A percentile compares a stretch with the other conserved stretches of the same genome.
These are phyloP conservation scores for Kwoniella sp. DNA, from an alignment of 768 basidiomycete species.

Conservation along the genomic window DNA sequence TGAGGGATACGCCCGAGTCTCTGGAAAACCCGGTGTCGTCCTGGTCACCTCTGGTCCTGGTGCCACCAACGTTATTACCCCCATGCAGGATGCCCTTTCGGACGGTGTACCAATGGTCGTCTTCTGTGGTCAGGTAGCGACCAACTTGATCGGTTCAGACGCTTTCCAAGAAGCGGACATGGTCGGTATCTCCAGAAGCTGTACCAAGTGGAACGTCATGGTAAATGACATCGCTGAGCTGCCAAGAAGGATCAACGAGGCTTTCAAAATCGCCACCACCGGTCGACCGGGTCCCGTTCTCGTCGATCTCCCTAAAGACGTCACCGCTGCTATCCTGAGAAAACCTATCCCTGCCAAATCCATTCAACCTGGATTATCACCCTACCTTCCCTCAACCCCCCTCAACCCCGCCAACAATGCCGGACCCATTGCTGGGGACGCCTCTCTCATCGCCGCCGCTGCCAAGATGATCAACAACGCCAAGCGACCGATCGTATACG, in stretches of 20 bases:
- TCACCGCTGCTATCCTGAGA: slow-evolving; percentile 88
- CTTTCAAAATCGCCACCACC: slow-evolving; percentile 97
- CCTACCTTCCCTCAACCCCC: slow-evolving; percentile 55
- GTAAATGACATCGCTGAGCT: slow-evolving; percentile 95
- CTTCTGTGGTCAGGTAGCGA: slow-evolving; percentile 97
- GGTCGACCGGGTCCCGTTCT: slow-evolving; percentile 97
- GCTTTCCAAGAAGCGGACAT: slow-evolving; percentile 99
- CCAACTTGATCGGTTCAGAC: slow-evolving; percentile 97
- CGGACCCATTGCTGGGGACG: slow-evolving; percentile 65
- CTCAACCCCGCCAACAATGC: slow-evolving; percentile 56
- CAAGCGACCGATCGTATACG: slow-evolving; percentile 87
- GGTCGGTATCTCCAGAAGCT: slow-evolving; percentile 91
- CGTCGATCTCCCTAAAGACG: slow-evolving; percentile 98
- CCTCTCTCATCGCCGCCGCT: slow-evolving; percentile 72
- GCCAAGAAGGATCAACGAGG: slow-evolving; percentile 94
- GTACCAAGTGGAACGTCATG: slow-evolving; percentile 99
- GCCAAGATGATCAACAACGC: slow-evolving; percentile 90
- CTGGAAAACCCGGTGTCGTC: slow-evolving; percentile 94
- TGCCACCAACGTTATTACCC: slow-evolving; percentile 95
- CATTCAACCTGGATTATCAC: slow-evolving; percentile 77
- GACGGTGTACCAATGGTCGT: slow-evolving; percentile 95
- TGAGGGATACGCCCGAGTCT: slow-evolving; percentile 95
- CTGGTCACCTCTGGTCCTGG: slow-evolving; percentile 98
- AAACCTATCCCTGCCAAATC: slow-evolving; percentile 81
- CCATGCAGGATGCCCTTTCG: slow-evolving; percentile 95